Evolutionary conservation across 371 early-diverging fungal genomes (phyloP).

Genomic region (Entomophthora muscae): DNA sequence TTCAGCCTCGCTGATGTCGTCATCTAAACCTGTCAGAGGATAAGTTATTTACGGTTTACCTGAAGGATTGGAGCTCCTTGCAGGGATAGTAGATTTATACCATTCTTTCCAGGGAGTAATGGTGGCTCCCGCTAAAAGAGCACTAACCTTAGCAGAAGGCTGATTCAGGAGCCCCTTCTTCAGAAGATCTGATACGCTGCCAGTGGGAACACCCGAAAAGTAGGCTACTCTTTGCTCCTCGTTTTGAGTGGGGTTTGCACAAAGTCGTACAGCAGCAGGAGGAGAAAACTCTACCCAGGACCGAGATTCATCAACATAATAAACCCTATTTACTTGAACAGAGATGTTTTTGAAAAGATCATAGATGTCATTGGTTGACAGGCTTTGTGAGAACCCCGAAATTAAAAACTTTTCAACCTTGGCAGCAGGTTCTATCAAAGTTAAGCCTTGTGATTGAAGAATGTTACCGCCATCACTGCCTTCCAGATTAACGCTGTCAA

Average conservation of each 20-base stretch:
- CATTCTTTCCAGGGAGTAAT: neutral
- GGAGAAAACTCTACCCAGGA: neutral
- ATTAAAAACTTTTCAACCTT: neutral
- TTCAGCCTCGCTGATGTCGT: neutral
- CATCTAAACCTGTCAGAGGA: neutral
- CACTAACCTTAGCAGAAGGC: neutral
- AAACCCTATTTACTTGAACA: neutral
- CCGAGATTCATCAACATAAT: neutral
- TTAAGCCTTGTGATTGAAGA: neutral
- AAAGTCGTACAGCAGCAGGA: neutral
- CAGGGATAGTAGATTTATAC: neutral
- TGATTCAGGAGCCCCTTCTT: neutral
- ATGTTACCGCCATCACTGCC: neutral
- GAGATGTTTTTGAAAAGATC: neutral
- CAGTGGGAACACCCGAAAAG: neutral
- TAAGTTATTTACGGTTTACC: neutral
- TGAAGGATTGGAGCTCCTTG: neutral
- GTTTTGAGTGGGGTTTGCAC: neutral
- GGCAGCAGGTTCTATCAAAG: neutral
- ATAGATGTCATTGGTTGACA: neutral
- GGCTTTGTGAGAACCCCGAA: neutral
- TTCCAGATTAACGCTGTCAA: neutral
- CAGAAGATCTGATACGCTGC: neutral
- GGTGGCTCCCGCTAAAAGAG: neutral
- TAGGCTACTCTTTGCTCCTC: neutral